phyloP scores from a whole-genome alignment of 2,329 filamentous ascomycete species.

The Acrocalymma vagum region DNA sequence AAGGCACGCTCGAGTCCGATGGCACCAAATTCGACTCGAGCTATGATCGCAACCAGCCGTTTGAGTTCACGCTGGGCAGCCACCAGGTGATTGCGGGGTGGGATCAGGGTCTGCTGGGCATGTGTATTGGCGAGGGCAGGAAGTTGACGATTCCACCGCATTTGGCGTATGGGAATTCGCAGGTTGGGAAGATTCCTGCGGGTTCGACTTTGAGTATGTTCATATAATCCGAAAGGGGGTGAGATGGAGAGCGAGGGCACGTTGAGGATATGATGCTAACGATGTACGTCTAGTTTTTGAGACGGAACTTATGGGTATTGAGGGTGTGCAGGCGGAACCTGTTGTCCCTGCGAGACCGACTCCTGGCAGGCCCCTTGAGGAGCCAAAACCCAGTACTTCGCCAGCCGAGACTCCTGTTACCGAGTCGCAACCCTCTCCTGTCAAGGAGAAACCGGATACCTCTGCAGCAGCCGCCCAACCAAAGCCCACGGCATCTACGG shows the following conservation, averaged over 20 bases:
- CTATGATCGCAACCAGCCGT: conserved; percentile 79
- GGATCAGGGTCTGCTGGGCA: conserved; percentile 88
- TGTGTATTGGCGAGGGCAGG: conserved; percentile 94
- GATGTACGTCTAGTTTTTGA: conserved; percentile 76
- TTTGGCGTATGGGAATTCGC: conserved; percentile 80
- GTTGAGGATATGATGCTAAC: conserved; percentile 20
- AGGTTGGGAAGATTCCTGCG: conserved; percentile 79
- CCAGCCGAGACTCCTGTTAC: background rate
- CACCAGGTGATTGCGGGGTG: conserved; percentile 93
- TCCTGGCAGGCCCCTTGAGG: conserved; percentile 13
- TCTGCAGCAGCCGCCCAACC: conserved; percentile 20
- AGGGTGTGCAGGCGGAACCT: conserved; percentile 54
- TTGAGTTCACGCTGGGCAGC: conserved; percentile 80
- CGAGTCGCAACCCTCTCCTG: conserved; percentile 18
- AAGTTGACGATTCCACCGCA: conserved; percentile 90
- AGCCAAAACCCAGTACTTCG: background rate
- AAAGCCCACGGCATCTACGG: conserved; percentile 21
- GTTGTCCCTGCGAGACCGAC: conserved; percentile 9
- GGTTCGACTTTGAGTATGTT: conserved; percentile 76
- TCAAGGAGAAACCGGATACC: conserved; percentile 17
- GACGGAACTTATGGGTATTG: conserved; percentile 86
- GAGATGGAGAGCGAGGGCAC: background rate
- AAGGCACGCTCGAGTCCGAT: conserved; percentile 60
- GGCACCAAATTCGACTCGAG: conserved; percentile 85
- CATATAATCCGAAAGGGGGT: conserved; percentile 5